Base-by-base conservation (phyloP, 2,329 filamentous ascomycete species). In the Fusarium neocosmosporiellum region DNA sequence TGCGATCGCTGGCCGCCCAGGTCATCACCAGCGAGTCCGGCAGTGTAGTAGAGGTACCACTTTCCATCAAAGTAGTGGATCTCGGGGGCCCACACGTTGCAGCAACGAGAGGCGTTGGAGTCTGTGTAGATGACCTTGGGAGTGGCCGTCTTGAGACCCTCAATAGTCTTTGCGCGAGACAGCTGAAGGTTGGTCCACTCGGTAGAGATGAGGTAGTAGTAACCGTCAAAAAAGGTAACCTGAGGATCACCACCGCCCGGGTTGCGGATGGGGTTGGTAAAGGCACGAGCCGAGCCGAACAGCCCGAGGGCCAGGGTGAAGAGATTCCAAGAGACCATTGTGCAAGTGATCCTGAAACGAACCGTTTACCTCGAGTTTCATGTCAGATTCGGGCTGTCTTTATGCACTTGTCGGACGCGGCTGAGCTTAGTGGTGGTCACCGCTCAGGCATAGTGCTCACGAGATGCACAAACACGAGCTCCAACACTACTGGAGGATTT, bases 1-100 rank as follows among this genome's bases (percentile, higher is more conserved):
- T 90, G 85, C 5, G 84, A 78, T 13, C 85, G 83, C 77, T 90
- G 88, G 2, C 83, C 82, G 34, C 85, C 85, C 1, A 89, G 79
- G 67, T 88, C 82, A 4, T 78, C 29, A 5, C 50, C 80, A 2
- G 78, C 77, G 27, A 81, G 81, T 1, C 87, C 87, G 1, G 87
- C 86, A 0, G 87, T 87, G 75, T 89, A 90, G 79, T 90, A 90
- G 41, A 90, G 84, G 65, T 88, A 89, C 88, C 88, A 85, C 20
- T 63, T 74, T 16, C 79, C 80, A n/a, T 84, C 82, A 9, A 89
- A 75, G 64, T 85, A 85, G 73, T 89, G 88, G 0, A 89, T 80
- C 72, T 89, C 88, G 0, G 88, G 88, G 0, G 88, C 88, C 88
- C 88, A 90, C 39, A 90, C 84, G 62, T 88, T 89, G 77, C 86